phyloP scores from a whole-genome alignment of 257 asterid species.

The Scutellaria baicalensis region DNA sequence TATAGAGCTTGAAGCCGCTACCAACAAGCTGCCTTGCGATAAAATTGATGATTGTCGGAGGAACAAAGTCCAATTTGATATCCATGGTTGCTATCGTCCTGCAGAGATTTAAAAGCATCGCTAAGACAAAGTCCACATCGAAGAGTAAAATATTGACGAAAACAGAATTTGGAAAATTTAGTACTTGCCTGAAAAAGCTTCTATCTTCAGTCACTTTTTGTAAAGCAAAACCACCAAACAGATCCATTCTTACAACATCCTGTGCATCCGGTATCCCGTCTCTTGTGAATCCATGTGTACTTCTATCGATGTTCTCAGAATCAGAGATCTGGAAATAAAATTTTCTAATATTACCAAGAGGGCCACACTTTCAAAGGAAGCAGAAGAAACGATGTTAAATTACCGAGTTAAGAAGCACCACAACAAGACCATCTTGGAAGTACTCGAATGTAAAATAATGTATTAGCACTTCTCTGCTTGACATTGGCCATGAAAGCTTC shows the following conservation, averaged over 20 bases:
- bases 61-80: conserved; percentile 64
- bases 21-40: conserved; percentile 82
- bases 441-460: conserved; percentile 68
- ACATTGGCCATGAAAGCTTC: conserved; percentile 91
- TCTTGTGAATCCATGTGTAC: conserved; percentile 59
- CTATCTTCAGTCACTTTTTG: conserved; percentile 60
- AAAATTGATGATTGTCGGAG: conserved; percentile 77
- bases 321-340: conserved; percentile 59
- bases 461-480: conserved; percentile 69
- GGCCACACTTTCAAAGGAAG: neutral
- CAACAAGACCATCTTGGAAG: conserved; percentile 66
- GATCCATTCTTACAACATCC: conserved; percentile 73
- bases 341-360: neutral
- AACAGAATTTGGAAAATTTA: neutral
- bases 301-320: conserved; percentile 40
- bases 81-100: conserved; percentile 86
- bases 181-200: conserved; percentile 72
- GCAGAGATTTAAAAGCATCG: conserved; percentile 19
- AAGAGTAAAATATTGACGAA: neutral
- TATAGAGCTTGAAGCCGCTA: conserved; percentile 90
- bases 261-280: conserved; percentile 58
- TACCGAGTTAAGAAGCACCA: conserved; percentile 80
- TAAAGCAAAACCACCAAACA: conserved; percentile 78
- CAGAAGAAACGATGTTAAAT: neutral
- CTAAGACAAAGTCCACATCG: neutral